Conservation (phyloP, 192 early-diverging fungal species). For the Umbelopsis sp. region DNA sequence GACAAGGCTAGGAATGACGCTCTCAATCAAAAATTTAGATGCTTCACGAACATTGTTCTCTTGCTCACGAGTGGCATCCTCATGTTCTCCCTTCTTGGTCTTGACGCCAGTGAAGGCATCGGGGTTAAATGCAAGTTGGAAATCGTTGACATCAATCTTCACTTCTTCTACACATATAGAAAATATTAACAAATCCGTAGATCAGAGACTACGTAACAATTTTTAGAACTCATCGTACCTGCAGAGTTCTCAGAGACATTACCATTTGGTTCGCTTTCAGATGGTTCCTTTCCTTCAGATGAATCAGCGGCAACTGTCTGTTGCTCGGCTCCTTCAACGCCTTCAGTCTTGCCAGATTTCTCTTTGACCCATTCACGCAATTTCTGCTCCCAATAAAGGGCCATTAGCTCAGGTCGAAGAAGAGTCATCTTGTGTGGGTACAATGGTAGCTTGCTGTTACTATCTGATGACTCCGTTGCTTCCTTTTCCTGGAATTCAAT, state of each 20-base stretch:
- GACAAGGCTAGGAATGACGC: constrained; percentile 65
- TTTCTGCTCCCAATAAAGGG: constrained; percentile 82
- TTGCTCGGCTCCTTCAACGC: constrained; percentile 28
- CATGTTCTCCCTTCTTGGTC: constrained; percentile 26
- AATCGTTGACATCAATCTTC: constrained; percentile 38
- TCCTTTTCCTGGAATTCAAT: constrained; percentile 83
- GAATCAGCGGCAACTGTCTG: constrained; percentile 9
- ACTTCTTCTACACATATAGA: constrained; percentile 9
- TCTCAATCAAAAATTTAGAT: constrained; percentile 75
- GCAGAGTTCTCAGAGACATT: background rate
- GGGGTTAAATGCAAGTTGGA: constrained; percentile 58
- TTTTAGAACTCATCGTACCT: background rate
- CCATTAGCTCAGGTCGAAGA: constrained; percentile 85
- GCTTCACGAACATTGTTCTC: constrained; percentile 71
- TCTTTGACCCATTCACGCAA: constrained; percentile 63
- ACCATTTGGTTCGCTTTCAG: background rate
- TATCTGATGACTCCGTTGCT: constrained; percentile 44
- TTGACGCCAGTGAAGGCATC: constrained; percentile 64
- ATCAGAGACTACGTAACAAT: background rate
- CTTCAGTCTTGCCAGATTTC: constrained; percentile 41
- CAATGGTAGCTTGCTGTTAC: constrained; percentile 39
- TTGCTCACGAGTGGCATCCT: constrained; percentile 42
- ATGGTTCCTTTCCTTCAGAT: background rate
- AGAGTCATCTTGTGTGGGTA: constrained; percentile 90
- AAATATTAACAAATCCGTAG: background rate